These are phyloP conservation scores for Cercospora sp. DNA, from an alignment of 2,329 filamentous ascomycete species.

Conservation along the genomic window DNA sequence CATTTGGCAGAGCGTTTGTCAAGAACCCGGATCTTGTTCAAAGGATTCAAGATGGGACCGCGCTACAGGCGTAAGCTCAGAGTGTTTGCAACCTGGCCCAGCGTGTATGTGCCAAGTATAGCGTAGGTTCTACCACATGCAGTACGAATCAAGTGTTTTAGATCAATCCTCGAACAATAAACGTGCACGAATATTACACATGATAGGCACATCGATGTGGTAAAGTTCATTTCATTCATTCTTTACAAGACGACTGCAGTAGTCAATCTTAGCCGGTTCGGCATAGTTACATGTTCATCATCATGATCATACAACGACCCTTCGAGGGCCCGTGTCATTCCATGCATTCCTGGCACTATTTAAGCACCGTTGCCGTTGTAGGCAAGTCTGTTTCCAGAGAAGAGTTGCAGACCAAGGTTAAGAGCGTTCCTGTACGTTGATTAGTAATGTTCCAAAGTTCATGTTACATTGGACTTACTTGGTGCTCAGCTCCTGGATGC, in stretches of 20 bases:
- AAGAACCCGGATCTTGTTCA: constrained; percentile 50
- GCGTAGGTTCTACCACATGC: not conserved
- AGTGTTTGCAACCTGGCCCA: not conserved
- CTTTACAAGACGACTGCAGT: constrained; percentile 6
- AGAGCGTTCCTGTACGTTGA: not conserved
- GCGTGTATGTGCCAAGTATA: not conserved
- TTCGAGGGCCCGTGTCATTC: not conserved
- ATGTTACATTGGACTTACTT: constrained; percentile 39
- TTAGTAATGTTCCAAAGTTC: constrained; percentile 43
- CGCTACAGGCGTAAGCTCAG: not conserved
- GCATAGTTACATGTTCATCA: constrained; percentile 1
- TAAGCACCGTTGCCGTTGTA: constrained; percentile 53
- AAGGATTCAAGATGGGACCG: not conserved
- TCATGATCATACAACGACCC: constrained; percentile 8
- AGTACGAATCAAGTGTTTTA: not conserved
- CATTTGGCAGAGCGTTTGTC: constrained; percentile 53
- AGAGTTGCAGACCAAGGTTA: constrained; percentile 10
- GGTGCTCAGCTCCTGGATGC: constrained; percentile 48
- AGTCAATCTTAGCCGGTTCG: not conserved
- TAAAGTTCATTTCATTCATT: not conserved
- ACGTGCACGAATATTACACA: not conserved
- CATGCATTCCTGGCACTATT: not conserved
- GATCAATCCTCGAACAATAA: not conserved
- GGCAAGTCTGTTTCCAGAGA: constrained; percentile 41
- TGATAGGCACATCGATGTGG: not conserved